Evolutionary conservation across 306 rosid genomes (phyloP).

Genomic region (Vigna mungo): DNA sequence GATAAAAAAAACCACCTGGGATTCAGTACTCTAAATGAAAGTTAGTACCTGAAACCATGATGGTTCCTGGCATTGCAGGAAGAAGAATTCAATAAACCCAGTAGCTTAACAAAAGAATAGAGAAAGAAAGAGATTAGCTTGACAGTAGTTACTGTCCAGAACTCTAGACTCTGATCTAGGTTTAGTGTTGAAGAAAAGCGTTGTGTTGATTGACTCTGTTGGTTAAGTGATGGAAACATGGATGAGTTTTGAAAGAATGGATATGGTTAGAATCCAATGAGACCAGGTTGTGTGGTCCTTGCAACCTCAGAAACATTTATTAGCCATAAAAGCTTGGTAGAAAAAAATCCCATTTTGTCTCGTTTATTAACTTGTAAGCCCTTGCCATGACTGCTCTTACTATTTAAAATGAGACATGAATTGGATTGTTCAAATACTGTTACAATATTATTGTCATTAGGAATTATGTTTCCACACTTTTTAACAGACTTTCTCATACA

Average conservation of each 20-base stretch:
- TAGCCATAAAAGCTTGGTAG: slow-evolving; percentile 46
- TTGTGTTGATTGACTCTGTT: slow-evolving; percentile 6
- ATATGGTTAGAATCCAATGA: slow-evolving; percentile 49
- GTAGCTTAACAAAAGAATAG: neutral
- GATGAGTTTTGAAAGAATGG: slow-evolving; percentile 40
- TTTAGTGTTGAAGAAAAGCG: slow-evolving; percentile 1
- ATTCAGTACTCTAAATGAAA: slow-evolving; percentile 16
- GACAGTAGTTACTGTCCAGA: neutral
- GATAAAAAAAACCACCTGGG: neutral
- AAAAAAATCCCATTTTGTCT: slow-evolving; percentile 38
- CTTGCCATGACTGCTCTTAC: neutral
- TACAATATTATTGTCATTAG: neutral
- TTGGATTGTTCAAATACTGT: neutral
- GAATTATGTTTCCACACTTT: neutral
- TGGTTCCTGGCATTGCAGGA: slow-evolving; percentile 88
- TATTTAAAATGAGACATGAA: neutral
- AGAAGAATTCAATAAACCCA: slow-evolving; percentile 27
- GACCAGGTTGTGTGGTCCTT: slow-evolving; percentile 49
- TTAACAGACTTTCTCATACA: neutral
- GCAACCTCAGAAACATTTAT: slow-evolving; percentile 31
- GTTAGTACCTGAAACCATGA: slow-evolving; percentile 79
- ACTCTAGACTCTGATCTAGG: slow-evolving; percentile 32
- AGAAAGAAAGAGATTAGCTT: slow-evolving; percentile 19
- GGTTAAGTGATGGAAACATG: slow-evolving; percentile 40
- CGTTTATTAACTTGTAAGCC: slow-evolving; percentile 27